Base-by-base conservation (phyloP, 352 stramenopile genomes). In the Plasmopara viticola region DNA sequence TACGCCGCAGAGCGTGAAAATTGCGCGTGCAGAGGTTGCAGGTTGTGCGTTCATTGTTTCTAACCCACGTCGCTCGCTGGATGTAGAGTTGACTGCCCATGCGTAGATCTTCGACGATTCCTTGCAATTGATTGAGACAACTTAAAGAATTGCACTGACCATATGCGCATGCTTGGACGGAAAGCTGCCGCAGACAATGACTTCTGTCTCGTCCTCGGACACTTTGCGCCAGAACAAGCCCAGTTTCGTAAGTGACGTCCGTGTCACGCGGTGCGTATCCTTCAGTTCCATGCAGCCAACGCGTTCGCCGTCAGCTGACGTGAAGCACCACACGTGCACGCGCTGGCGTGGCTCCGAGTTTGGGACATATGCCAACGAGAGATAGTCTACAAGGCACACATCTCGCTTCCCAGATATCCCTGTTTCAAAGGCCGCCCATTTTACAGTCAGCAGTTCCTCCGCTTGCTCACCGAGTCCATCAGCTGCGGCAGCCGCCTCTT, bases 21-120 rank as follows among this genome's bases (percentile, higher is more conserved):
- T 87, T 86, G 30, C 81, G 74, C 48, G 84, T 89, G 55, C 81
- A 91, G 6, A 91, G 62, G 38, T 82, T 76, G 60, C 81, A 91
- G 14, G 58, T 75, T 35, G 68, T 76, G 43, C 80, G 74, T 15
- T 89, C 78, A 48, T 68, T 78, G 61, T 89, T 82, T 39, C 86
- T 82, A 34, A 91, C 67, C 80, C 80, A 91, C 20, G 74, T 79
- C n/a, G 66, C 76, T 43, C 78, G 71, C 44, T 87, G 75, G 33
- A 85, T 82, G 50, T 84, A 87, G 48, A 87, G 52, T 54, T 87
- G 73, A 58, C 70, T 84, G 56, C 78, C 84, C 66, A 91, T 62
- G 14, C 80, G 72, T 33, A 91, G 60, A 51, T 89, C 78, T 37
- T 89, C 80, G 34, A 91, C 65, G 35, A 87, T 87, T 40, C 70